Base-by-base conservation (phyloP, 2,329 filamentous ascomycete genomes). In the Alternaria hordeiaustralica region DNA sequence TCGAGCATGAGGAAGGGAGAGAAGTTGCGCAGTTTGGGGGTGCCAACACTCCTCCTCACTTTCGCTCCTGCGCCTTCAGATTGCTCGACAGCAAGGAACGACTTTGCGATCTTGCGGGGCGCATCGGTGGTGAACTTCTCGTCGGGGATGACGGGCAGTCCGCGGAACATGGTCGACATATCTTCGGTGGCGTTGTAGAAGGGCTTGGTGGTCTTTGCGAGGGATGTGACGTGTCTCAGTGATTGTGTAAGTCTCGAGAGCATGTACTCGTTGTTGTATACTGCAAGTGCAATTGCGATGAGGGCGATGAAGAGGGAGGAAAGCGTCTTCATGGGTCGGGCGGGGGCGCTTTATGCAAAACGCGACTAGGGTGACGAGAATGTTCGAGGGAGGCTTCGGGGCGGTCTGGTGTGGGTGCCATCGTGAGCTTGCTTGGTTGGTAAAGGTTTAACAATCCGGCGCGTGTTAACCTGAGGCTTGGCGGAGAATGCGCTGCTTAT, bases 1-100 rank as follows among this genome's bases (percentile, higher is more conserved):
- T 98, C 95, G 50, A 97, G 91, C 94, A 98, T 97, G 47, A 97
- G 86, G 82, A 98, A 97, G 0, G 95, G 96, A 13, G 90, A 92
- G 80, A 98, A 91, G 84, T 97, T 93, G 75, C 90, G 89, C 21
- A 98, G 86, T 69, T 91, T 87, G 6, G 92, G 87, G 1, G 93
- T 97, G 71, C 95, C 95, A 69, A 98, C 92, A 45, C 92, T 94
- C 62, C 95, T 89, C 67, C 95, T 89, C 13, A 98, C 95, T 66
- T 89, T 87, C 6, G 95, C 95, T 60, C 96, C 95, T 0, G 90
- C 93, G 46, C 95, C 95, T 80, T 98, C 95, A 26, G 92, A 84
- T 80, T 97, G 92, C 81, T 97, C 93, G 63, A 91, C 82, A 64
- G 95, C 95, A 47, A 93, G 86, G 81, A 97, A 94, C 70, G 91